Evolutionary conservation across 2,329 filamentous ascomycete genomes (phyloP).

Genomic region (Stachybotrys chlorohalonatus): DNA sequence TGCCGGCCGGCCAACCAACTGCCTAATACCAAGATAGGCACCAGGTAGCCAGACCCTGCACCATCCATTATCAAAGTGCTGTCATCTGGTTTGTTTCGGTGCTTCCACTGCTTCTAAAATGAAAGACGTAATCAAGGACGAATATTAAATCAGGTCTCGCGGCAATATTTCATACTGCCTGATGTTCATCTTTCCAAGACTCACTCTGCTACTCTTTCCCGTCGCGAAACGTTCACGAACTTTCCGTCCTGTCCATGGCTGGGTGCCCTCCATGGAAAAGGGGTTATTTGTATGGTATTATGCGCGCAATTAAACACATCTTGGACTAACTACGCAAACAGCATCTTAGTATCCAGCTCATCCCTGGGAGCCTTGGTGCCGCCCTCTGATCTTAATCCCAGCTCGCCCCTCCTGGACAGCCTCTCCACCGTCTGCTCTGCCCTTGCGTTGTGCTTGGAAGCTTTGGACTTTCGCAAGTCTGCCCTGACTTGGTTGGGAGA

Average conservation of each 20-base stretch:
- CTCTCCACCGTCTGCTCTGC: slow-evolving; percentile 62
- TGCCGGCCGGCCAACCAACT: neutral
- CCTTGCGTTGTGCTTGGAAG: slow-evolving; percentile 66
- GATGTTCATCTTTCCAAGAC: no score
- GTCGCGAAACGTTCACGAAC: no score
- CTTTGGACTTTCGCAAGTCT: slow-evolving; percentile 69
- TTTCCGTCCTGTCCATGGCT: no score
- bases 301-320: slow-evolving; percentile 3
- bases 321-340: slow-evolving; percentile 53
- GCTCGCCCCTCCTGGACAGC: slow-evolving; percentile 33
- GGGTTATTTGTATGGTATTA: neutral
- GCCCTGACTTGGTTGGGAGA: slow-evolving; percentile 89
- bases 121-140: no score
- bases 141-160: no score
- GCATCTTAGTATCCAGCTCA: slow-evolving; percentile 64
- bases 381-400: slow-evolving; percentile 64
- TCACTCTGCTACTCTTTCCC: no score
- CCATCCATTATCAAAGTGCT: no score
- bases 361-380: slow-evolving; percentile 54
- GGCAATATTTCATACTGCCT: no score
- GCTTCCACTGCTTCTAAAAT: no score
- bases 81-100: no score
- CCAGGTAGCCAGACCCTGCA: neutral
- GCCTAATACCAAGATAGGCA: no score
- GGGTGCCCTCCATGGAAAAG: no score